Evolutionary conservation across 495 filamentous ascomycete genomes (phyloP).

Genomic region (Lichina pygmaea): DNA sequence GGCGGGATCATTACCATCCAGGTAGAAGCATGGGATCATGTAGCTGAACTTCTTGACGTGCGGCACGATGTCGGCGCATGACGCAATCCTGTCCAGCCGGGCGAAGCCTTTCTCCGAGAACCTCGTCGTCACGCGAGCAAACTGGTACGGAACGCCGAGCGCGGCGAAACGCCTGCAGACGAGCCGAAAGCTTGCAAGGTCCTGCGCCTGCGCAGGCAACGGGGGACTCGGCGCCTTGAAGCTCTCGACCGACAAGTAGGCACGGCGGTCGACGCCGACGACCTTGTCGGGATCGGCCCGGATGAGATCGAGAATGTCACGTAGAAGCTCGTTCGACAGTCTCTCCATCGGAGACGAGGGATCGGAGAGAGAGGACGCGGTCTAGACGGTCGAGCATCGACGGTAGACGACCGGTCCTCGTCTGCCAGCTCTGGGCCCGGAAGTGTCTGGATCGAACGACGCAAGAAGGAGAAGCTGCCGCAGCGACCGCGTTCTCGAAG

Average conservation of each 20-base stretch:
- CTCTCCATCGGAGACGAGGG: background rate
- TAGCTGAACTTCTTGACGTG: slow-evolving; percentile 45
- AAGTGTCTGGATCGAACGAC: too few species aligned
- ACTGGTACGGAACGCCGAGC: slow-evolving; percentile 31
- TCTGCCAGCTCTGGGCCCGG: too few species aligned
- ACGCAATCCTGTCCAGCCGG: slow-evolving; percentile 22
- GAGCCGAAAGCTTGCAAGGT: slow-evolving; percentile 25
- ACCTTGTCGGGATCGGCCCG: slow-evolving; percentile 19
- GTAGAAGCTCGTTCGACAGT: slow-evolving; percentile 24
- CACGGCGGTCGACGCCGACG: slow-evolving; percentile 19
- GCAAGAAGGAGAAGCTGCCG: too few species aligned
- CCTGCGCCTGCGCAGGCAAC: slow-evolving; percentile 14
- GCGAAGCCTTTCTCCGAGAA: slow-evolving; percentile 31
- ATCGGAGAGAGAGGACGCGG: too few species aligned
- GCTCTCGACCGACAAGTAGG: slow-evolving; percentile 26
- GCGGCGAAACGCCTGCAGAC: slow-evolving; percentile 34
- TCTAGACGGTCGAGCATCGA: too few species aligned
- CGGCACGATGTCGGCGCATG: slow-evolving; percentile 22
- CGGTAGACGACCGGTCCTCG: too few species aligned
- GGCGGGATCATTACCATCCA: slow-evolving; percentile 9
- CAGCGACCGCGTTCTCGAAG: too few species aligned
- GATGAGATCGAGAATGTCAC: slow-evolving; percentile 26
- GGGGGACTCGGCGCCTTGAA: slow-evolving; percentile 20
- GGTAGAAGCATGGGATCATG: slow-evolving; percentile 43
- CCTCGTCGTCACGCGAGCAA: slow-evolving; percentile 28